Conservation (phyloP, 2,329 filamentous ascomycete species). For the Calycina marina region DNA sequence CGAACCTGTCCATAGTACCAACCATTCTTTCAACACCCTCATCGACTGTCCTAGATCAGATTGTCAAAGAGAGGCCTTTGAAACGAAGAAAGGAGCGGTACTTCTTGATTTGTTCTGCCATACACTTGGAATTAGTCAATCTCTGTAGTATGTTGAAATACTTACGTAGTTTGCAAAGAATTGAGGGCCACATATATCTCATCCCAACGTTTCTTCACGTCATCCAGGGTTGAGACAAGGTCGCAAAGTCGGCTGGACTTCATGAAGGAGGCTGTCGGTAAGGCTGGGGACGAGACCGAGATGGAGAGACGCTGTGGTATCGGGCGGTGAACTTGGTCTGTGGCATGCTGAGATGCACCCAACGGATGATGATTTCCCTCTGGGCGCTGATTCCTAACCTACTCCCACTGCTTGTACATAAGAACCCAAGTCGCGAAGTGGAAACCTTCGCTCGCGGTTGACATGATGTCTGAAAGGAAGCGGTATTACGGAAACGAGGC, state of each 20-base stretch:
- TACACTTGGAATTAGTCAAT: slow-evolving; percentile 5
- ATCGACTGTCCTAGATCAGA: slow-evolving; percentile 6
- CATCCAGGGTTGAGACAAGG: slow-evolving; percentile 4
- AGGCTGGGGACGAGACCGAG: slow-evolving; percentile 3
- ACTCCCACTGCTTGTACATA: slow-evolving; percentile 4
- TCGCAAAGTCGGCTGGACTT: slow-evolving; percentile 3
- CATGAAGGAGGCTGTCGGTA: slow-evolving; percentile 1
- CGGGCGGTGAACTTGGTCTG: slow-evolving; percentile 2
- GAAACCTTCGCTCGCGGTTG: slow-evolving; percentile 3
- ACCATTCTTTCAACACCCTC: slow-evolving; percentile 5
- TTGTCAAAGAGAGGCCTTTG: slow-evolving; percentile 3
- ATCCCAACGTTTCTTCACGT: slow-evolving; percentile 5
- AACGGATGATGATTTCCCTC: slow-evolving; percentile 1
- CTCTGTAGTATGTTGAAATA: slow-evolving; percentile 1
- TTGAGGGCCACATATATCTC: slow-evolving; percentile 5
- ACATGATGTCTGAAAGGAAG: slow-evolving; percentile 5
- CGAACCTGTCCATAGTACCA: slow-evolving; percentile 8
- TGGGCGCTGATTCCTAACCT: slow-evolving; percentile 2
- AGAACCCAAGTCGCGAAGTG: slow-evolving; percentile 5
- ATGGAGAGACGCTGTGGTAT: slow-evolving; percentile 3
- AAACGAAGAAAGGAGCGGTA: slow-evolving; percentile 1
- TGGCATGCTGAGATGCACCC: slow-evolving; percentile 4
- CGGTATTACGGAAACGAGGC: slow-evolving; percentile 1
- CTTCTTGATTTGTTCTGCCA: slow-evolving; percentile 5
- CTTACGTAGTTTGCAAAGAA: slow-evolving; percentile 5